These are phyloP conservation scores for Aspergillus amoenus DNA, from an alignment of 2,329 filamentous ascomycete genomes.

Conservation along the genomic window DNA sequence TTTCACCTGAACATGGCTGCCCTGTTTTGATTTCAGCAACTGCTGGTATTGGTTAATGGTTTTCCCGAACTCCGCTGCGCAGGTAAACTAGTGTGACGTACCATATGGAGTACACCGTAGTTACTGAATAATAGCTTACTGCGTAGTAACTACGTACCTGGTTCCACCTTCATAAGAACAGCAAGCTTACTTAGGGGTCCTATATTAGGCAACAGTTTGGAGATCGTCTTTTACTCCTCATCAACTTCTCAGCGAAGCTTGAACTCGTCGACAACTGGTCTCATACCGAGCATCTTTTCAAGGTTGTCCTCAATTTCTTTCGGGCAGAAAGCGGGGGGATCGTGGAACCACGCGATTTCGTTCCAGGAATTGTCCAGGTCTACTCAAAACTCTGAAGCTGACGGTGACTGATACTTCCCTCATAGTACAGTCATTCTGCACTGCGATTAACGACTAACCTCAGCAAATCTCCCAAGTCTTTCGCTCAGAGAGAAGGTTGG, in stretches of 20 bases:
- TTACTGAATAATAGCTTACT: no score
- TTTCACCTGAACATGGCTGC: no score
- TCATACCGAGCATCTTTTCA: neutral
- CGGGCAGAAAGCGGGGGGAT: neutral
- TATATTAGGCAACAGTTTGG: neutral
- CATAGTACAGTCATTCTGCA: neutral
- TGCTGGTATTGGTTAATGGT: neutral
- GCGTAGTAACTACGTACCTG: neutral
- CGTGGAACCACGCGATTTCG: neutral
- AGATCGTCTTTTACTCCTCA: neutral
- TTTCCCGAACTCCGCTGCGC: constrained; percentile 5
- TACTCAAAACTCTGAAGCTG: neutral
- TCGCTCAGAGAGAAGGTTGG: neutral
- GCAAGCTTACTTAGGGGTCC: neutral
- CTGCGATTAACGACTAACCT: neutral
- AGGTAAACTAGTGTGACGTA: neutral
- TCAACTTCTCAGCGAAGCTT: neutral
- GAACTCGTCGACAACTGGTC: neutral
- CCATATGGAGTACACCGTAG: neutral
- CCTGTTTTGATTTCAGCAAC: no score
- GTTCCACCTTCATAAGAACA: neutral
- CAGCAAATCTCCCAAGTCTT: neutral
- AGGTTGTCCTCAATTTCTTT: neutral
- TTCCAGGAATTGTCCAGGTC: neutral
- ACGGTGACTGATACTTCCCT: neutral